These are phyloP conservation scores for Blastomyces parvus DNA, from an alignment of 2,329 filamentous ascomycete species.

Conservation along the genomic window DNA sequence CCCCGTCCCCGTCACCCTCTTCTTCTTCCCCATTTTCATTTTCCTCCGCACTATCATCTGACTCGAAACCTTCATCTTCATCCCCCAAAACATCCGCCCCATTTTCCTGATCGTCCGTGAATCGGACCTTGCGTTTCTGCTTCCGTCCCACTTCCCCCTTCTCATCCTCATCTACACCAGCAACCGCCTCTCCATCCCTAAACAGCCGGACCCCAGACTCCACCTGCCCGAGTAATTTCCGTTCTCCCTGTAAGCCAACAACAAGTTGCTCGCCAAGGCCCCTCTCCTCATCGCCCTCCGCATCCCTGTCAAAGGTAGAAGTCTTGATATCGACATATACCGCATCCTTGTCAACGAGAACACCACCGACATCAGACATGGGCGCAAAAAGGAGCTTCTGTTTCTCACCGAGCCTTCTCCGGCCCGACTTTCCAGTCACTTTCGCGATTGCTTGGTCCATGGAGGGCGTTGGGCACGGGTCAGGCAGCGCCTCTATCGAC, in stretches of 20 bases:
- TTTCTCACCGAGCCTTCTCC: slow-evolving; percentile 82
- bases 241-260: slow-evolving; percentile 74
- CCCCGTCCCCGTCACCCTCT: slow-evolving; percentile 27
- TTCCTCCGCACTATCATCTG: slow-evolving; percentile 31
- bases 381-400: slow-evolving; percentile 94
- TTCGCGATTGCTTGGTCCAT: slow-evolving; percentile 84
- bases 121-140: slow-evolving; percentile 42
- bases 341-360: slow-evolving; percentile 93
- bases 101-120: slow-evolving; percentile 40
- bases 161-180: slow-evolving; percentile 43
- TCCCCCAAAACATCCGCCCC: slow-evolving; percentile 50
- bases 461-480: slow-evolving; percentile 88
- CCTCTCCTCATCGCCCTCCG: slow-evolving; percentile 58
- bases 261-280: slow-evolving; percentile 96
- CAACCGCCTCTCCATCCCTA: slow-evolving; percentile 57
- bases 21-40: slow-evolving; percentile 42
- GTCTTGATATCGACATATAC: slow-evolving; percentile 76
- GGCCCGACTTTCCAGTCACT: slow-evolving; percentile 67
- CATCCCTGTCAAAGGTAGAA: slow-evolving; percentile 58
- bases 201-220: slow-evolving; percentile 81
- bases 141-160: slow-evolving; percentile 51
- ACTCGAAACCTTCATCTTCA: slow-evolving; percentile 47
- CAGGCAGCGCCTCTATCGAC: slow-evolving; percentile 76
- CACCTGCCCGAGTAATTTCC: slow-evolving; percentile 70
- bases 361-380: slow-evolving; percentile 94